A percentile compares a stretch with the other conserved stretches of the same genome.
phyloP scores from a whole-genome alignment of 495 filamentous ascomycete species.

The Pyronema omphalodes region DNA sequence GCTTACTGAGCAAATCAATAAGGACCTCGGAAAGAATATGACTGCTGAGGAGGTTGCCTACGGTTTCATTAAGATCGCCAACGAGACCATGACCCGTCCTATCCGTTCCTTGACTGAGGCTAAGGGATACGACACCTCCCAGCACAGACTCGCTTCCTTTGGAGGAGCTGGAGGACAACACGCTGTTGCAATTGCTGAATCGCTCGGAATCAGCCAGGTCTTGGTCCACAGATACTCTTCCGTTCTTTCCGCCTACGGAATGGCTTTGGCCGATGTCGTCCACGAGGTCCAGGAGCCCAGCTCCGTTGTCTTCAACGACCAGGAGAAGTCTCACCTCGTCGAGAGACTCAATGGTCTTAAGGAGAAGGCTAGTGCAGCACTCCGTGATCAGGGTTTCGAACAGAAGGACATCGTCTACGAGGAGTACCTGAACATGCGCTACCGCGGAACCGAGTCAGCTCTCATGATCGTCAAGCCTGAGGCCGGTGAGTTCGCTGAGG shows the following conservation, averaged over 20 bases:
- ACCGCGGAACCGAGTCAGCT: conserved; percentile 70
- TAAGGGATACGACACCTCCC: conserved; percentile 78
- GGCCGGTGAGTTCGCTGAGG: conserved; percentile 35
- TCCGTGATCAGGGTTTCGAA: conserved; percentile 57
- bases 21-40: conserved; percentile 49
- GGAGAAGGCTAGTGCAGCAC: conserved; percentile 42
- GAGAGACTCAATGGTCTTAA: conserved; percentile 45
- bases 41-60: conserved; percentile 76
- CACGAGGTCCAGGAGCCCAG: conserved; percentile 84
- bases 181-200: conserved; percentile 84
- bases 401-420: conserved; percentile 58
- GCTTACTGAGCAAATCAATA: conserved; percentile 60
- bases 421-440: conserved; percentile 79
- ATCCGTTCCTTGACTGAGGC: conserved; percentile 88
- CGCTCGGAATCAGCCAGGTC: conserved; percentile 70
- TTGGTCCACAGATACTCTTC: conserved; percentile 85
- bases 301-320: conserved; percentile 55
- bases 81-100: conserved; percentile 87
- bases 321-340: conserved; percentile 35
- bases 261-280: conserved; percentile 90
- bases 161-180: conserved; percentile 93
- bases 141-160: conserved; percentile 78
- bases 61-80: conserved; percentile 80
- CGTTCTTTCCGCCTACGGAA: conserved; percentile 87
- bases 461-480: conserved; percentile 55